Evolutionary conservation across 176 grass and related monocot species (phyloP), one percentile per base, ranked within the genome.

Genomic region (Ensete ventricosum): DNA sequence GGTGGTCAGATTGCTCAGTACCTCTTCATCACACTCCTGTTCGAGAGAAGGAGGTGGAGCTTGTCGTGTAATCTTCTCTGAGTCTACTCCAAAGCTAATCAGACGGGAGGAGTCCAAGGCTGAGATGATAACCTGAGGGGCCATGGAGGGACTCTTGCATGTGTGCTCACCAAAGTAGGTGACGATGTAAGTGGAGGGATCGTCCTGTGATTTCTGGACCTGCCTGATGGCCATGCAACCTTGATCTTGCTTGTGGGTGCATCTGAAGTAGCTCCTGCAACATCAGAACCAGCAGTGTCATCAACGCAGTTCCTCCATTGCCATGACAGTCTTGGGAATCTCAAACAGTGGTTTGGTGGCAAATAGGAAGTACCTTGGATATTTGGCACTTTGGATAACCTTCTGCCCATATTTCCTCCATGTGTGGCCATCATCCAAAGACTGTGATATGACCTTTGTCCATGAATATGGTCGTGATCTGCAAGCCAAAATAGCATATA

Each of bases 161-260:
- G 87, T 96, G 87, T 96, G 92, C 70, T 51, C 72, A 58, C 87
- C 92, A 64, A 87, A 85, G 82, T 96, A 96, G 62, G 83, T 92
- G 67, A 89, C 84, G 29, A 20, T 78, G 63, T 21, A 86, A 2
- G 22, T 43, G 0, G 52, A 68, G 11, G 87, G 65, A 60, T 89
- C 87, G 0, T 86, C 78, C 69, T 92, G 84, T 77, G 80, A 76
- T 76, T 71, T 83, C 81, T 96, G 92, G 29, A 84, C 85, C 62
- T 89, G 89, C 82, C 81, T 86, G 72, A 72, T 76, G 34, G 92
- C 92, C 75, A 3, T 2, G 83, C 92, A 96, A 10, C 24, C 68
- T 77, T 96, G 92, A 26, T 96, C 92, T 54, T 53, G 69, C 87
- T 87, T 96, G 89, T 96, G 89, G 4, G 89, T 89, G 89, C 92